phyloP scores from a whole-genome alignment of 305 asterid species.

The Andrographis paniculata region DNA sequence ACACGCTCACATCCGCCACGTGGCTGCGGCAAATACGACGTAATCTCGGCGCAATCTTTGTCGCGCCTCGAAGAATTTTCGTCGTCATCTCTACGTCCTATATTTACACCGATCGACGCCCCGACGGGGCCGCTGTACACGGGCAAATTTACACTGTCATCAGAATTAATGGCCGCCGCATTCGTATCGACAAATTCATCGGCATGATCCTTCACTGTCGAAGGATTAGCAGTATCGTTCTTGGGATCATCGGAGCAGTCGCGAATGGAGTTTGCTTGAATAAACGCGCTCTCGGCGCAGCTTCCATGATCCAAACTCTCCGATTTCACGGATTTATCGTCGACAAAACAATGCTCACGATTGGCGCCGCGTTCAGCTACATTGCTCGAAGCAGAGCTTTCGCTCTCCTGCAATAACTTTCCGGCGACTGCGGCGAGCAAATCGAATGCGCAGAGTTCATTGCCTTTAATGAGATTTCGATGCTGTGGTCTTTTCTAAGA shows the following conservation, averaged over 20 bases:
- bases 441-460: conserved; percentile 68
- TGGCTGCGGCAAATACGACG: conserved; percentile 52
- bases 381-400: not conserved
- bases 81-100: conserved; percentile 96
- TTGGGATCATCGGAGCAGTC: no score
- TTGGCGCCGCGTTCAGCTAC: conserved; percentile 23
- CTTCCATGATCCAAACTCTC: conserved; percentile 40
- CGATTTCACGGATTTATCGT: conserved; percentile 24
- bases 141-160: conserved; percentile 80
- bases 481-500: not conserved
- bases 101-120: conserved; percentile 67
- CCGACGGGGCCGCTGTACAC: conserved; percentile 64
- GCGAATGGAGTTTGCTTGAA: no score
- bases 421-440: conserved; percentile 89
- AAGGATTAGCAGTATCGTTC: conserved; percentile 38
- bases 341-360: conserved; percentile 25
- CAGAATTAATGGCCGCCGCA: conserved; percentile 44
- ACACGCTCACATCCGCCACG: conserved; percentile 44
- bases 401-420: conserved; percentile 30
- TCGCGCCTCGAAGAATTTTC: conserved; percentile 71
- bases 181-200: conserved; percentile 53
- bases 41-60: conserved; percentile 43
- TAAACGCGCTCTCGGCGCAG: conserved; percentile 64
- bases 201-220: conserved; percentile 45
- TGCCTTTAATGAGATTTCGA: conserved; percentile 40